Percentiles rank a stretch among this genome's conserved stretches.
phyloP scores from a whole-genome alignment of 1,284 basidiomycete species.

The Ustilago shanxiensis region DNA sequence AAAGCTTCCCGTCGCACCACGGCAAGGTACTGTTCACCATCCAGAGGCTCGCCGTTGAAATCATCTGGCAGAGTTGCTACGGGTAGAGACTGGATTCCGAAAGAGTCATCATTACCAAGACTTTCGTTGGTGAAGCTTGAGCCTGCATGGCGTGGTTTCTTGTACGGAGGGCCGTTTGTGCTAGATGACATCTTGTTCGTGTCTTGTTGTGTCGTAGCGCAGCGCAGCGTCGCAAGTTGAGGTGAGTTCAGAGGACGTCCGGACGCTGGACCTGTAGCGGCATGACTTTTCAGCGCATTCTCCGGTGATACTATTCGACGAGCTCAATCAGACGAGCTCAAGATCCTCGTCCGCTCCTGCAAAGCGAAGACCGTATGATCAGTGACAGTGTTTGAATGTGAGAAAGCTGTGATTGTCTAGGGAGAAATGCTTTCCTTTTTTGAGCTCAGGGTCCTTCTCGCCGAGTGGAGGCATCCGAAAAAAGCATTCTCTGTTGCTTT shows the following conservation, averaged over 20 bases:
- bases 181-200: background rate
- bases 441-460: conserved; percentile 13
- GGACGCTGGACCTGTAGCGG: background rate
- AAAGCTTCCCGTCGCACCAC: conserved; percentile 59
- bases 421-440: no score
- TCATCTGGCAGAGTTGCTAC: conserved; percentile 55
- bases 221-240: background rate
- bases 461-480: conserved; percentile 8
- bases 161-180: conserved; percentile 13
- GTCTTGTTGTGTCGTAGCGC: background rate
- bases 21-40: conserved; percentile 65
- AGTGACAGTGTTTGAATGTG: background rate
- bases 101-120: conserved; percentile 26
- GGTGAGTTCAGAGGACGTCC: background rate
- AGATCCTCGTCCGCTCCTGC: background rate
- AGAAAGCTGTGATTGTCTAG: background rate
- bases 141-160: conserved; percentile 24
- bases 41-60: conserved; percentile 59
- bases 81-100: conserved; percentile 58
- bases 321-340: no score
- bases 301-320: no score
- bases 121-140: background rate
- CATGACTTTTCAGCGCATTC: background rate
- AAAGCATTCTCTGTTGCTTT: background rate
- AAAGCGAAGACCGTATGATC: background rate